phyloP scores from a whole-genome alignment of 2,329 filamentous ascomycete genomes.

The Chrysoporthe austroafricana region DNA sequence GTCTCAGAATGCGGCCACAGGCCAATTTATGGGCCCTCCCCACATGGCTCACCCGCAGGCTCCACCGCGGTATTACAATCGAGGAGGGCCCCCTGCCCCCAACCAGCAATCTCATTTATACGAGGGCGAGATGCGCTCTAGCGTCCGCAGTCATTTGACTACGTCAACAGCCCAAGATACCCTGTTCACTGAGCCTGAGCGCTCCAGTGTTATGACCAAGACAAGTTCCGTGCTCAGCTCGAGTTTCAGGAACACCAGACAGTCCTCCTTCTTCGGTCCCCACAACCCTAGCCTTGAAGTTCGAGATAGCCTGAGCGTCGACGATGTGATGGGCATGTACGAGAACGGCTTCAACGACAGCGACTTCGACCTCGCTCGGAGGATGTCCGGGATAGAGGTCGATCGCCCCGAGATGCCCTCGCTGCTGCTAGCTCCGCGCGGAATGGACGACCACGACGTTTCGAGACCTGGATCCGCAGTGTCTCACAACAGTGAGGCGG shows the following conservation, averaged over 20 bases:
- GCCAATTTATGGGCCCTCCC: constrained; percentile 27
- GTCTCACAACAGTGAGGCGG: constrained; percentile 44
- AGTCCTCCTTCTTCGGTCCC: constrained; percentile 29
- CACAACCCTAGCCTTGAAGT: constrained; percentile 25
- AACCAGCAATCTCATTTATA: constrained; percentile 46
- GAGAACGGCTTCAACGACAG: constrained; percentile 64
- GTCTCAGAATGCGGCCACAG: constrained; percentile 29
- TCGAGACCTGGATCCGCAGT: constrained; percentile 43
- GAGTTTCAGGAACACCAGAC: constrained; percentile 31
- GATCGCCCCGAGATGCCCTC: constrained; percentile 15
- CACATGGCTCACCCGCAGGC: constrained; percentile 26
- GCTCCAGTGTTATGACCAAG: constrained; percentile 81
- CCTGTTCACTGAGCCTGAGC: constrained; percentile 61
- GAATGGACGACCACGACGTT: constrained; percentile 28
- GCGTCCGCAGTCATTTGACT: constrained; percentile 60
- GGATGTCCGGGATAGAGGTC: constrained; percentile 27
- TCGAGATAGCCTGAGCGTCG: constrained; percentile 61
- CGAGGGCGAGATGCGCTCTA: constrained; percentile 58
- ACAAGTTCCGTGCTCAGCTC: constrained; percentile 68
- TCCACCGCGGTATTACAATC: constrained; percentile 24
- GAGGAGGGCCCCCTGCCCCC: constrained; percentile 27
- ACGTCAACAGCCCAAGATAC: constrained; percentile 62
- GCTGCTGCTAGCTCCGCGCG: constrained; percentile 20
- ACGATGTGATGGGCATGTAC: constrained; percentile 73
- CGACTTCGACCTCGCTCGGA: constrained; percentile 47